phyloP scores from a whole-genome alignment of 345 rosid genomes.

The Jatropha curcas region DNA sequence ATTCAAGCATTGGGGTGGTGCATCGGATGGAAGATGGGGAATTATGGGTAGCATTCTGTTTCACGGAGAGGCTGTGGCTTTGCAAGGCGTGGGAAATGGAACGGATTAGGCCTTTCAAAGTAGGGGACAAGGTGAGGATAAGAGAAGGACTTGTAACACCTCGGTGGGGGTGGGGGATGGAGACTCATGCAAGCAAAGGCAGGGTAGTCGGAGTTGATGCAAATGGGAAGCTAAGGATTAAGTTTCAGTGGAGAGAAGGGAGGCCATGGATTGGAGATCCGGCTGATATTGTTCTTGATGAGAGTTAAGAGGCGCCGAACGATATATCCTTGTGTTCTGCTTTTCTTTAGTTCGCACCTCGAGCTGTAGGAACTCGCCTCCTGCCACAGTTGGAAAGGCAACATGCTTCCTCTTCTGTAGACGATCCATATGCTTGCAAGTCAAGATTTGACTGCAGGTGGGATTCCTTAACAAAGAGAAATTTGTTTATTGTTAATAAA shows the following conservation, averaged over 20 bases:
- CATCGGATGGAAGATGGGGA: conserved; percentile 81
- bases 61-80: conserved; percentile 88
- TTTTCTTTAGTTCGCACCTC: conserved; percentile 4
- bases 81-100: conserved; percentile 90
- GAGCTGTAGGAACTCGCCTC: not conserved
- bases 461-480: not conserved
- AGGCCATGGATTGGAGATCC: conserved; percentile 98
- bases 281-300: conserved; percentile 80
- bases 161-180: conserved; percentile 99
- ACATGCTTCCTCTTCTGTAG: conserved; percentile 10
- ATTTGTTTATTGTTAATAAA: conserved; percentile 35
- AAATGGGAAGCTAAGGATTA: conserved; percentile 85
- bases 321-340: not conserved
- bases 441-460: not conserved
- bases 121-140: conserved; percentile 76
- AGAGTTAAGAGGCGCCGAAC: conserved; percentile 19
- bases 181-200: conserved; percentile 91
- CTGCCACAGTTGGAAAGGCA: not conserved
- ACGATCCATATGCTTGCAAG: not conserved
- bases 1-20: conserved; percentile 86
- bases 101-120: conserved; percentile 62
- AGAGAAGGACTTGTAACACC: conserved; percentile 75
- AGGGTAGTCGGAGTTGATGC: conserved; percentile 92
- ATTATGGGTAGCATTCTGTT: conserved; percentile 83
- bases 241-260: conserved; percentile 96